phyloP scores from a whole-genome alignment of 2,329 filamentous ascomycete genomes.

The Xylaria sp. region DNA sequence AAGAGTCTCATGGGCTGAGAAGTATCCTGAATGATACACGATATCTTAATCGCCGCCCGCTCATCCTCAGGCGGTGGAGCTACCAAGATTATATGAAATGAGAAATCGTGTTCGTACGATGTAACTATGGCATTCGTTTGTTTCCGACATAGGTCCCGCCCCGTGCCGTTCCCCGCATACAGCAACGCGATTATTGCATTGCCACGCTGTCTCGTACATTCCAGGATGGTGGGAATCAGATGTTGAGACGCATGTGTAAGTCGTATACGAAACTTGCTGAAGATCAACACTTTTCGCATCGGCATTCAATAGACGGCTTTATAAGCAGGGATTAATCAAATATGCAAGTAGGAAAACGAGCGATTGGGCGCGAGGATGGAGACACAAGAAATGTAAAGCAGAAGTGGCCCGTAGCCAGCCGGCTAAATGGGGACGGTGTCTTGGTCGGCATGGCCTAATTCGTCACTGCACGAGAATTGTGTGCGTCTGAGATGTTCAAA shows the following conservation, averaged over 20 bases:
- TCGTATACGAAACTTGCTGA: neutral
- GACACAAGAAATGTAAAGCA: neutral
- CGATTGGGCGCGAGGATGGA: conserved; percentile 10
- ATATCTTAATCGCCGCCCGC: neutral
- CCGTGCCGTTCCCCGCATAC: conserved; percentile 20
- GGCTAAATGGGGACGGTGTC: conserved; percentile 26
- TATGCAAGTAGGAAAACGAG: neutral
- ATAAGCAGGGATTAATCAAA: conserved; percentile 10
- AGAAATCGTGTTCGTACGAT: conserved; percentile 14
- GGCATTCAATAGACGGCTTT: neutral
- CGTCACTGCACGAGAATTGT: neutral
- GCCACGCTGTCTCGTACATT: neutral
- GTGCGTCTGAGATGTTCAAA: neutral
- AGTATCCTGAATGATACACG: neutral
- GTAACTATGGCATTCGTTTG: neutral
- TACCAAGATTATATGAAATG: conserved; percentile 14
- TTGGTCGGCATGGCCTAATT: neutral
- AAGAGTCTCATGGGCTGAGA: neutral
- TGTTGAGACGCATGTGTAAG: conserved; percentile 1
- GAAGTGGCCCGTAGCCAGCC: neutral
- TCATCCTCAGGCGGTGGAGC: neutral
- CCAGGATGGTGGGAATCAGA: neutral
- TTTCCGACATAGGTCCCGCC: conserved; percentile 2
- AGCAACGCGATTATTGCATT: neutral
- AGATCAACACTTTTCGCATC: neutral